phyloP scores from a whole-genome alignment of 176 grass and related monocot species.

The Saccharum spontaneum region DNA sequence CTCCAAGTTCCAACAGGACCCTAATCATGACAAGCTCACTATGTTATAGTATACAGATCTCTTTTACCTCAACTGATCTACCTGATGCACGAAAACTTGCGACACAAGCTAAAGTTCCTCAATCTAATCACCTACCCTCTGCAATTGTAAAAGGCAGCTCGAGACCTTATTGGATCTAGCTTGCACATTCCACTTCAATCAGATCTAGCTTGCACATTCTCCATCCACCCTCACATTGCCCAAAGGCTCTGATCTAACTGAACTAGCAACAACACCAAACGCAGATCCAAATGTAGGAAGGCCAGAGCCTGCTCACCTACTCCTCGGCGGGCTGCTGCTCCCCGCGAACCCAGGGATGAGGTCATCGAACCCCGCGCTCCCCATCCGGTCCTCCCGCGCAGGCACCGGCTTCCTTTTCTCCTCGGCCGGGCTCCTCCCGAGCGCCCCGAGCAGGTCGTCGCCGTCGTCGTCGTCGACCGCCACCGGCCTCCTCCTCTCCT shows the following conservation, averaged over 20 bases:
- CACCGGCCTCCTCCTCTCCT: conserved; percentile 38
- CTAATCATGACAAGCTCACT: not conserved
- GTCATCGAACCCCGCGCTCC: conserved; percentile 56
- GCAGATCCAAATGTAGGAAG: conserved; percentile 38
- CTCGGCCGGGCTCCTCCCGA: conserved; percentile 6
- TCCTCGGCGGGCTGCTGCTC: conserved; percentile 41
- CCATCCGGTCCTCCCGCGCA: not conserved
- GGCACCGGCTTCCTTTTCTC: conserved; percentile 33
- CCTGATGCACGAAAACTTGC: not conserved
- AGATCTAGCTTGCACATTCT: too few relatives aligned
- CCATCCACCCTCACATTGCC: not conserved
- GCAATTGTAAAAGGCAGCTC: not conserved
- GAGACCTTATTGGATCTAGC: not conserved
- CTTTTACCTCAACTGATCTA: not conserved
- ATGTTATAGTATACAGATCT: not conserved
- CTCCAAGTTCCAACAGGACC: not conserved
- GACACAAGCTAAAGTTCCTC: not conserved
- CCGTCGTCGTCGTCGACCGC: not conserved
- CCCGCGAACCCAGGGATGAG: conserved; percentile 75
- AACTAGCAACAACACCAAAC: not conserved
- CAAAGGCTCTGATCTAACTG: not conserved
- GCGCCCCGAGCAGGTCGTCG: conserved; percentile 29
- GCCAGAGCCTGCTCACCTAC: conserved; percentile 42
- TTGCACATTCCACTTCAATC: conserved; percentile 21
- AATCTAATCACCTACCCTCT: not conserved